A percentile compares a stretch with the other conserved stretches of the same genome.
These are phyloP conservation scores for Boletus insuetus DNA, from an alignment of 768 basidiomycete genomes.

Conservation along the genomic window DNA sequence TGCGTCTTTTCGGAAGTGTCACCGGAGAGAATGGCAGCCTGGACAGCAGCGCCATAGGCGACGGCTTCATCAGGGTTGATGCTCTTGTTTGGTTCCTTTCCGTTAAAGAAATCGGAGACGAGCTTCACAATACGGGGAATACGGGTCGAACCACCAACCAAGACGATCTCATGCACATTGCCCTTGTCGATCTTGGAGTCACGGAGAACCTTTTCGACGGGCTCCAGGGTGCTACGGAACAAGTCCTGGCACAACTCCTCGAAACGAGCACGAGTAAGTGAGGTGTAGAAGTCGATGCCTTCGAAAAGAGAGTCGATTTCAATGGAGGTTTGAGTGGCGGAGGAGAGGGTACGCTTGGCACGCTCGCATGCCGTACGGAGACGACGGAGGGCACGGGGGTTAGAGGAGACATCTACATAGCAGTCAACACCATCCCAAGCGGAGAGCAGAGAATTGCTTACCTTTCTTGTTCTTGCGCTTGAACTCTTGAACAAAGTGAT, in stretches of 20 bases:
- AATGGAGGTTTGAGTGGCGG: slow-evolving; percentile 93
- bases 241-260: slow-evolving; percentile 95
- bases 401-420: slow-evolving; percentile 72
- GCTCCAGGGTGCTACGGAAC: slow-evolving; percentile 90
- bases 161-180: slow-evolving; percentile 93
- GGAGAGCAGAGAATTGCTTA: slow-evolving; percentile 24
- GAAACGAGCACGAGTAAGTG: slow-evolving; percentile 96
- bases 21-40: slow-evolving; percentile 96
- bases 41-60: slow-evolving; percentile 97
- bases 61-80: slow-evolving; percentile 99
- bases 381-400: slow-evolving; percentile 94
- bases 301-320: slow-evolving; percentile 98
- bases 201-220: slow-evolving; percentile 96
- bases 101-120: slow-evolving; percentile 97
- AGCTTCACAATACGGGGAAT: slow-evolving; percentile 97
- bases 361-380: slow-evolving; percentile 97
- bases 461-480: slow-evolving; percentile 98
- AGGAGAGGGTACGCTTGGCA: slow-evolving; percentile 97
- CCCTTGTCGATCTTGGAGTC: slow-evolving; percentile 98
- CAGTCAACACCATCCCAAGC: slow-evolving; percentile 5
- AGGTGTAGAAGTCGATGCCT: slow-evolving; percentile 98
- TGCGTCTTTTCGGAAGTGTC: slow-evolving; percentile 98
- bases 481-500: slow-evolving; percentile 95
- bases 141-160: slow-evolving; percentile 98
- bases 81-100: slow-evolving; percentile 98